These are phyloP conservation scores for Grigorovia jiainica DNA, from an alignment of 805 yeast genomes.

Conservation along the genomic window DNA sequence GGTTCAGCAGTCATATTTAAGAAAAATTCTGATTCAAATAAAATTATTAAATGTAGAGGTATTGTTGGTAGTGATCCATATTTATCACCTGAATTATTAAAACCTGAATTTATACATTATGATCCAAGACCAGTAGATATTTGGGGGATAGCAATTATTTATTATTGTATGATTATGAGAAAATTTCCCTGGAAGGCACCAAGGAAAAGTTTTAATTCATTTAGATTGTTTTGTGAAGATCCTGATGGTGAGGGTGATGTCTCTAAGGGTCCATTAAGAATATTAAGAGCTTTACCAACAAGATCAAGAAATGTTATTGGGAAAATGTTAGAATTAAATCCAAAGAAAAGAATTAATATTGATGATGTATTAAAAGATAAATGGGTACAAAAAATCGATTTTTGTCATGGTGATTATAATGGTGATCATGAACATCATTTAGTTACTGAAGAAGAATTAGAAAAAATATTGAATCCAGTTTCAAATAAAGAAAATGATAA, in stretches of 20 bases:
- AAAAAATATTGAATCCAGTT: slow-evolving; percentile 23
- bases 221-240: slow-evolving; percentile 48
- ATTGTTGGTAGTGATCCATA: slow-evolving; percentile 95
- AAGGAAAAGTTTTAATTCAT: slow-evolving; percentile 64
- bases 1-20: slow-evolving; percentile 81
- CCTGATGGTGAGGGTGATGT: slow-evolving; percentile 35
- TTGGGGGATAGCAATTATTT: slow-evolving; percentile 91
- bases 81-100: slow-evolving; percentile 83
- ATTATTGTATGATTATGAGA: slow-evolving; percentile 78
- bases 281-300: slow-evolving; percentile 62
- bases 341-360: slow-evolving; percentile 49
- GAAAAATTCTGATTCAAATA: slow-evolving; percentile 47
- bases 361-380: slow-evolving; percentile 44
- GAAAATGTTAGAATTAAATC: slow-evolving; percentile 55
- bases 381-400: slow-evolving; percentile 49
- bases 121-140: slow-evolving; percentile 86
- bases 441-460: slow-evolving; percentile 55
- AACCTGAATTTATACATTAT: slow-evolving; percentile 33
- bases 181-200: slow-evolving; percentile 96
- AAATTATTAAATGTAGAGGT: slow-evolving; percentile 63
- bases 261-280: slow-evolving; percentile 59
- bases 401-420: slow-evolving; percentile 33
- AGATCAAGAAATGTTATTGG: slow-evolving; percentile 53
- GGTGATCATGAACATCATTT: slow-evolving; percentile 54
- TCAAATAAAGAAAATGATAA: slow-evolving; percentile 29